Evolutionary conservation across 495 filamentous ascomycete genomes (phyloP).

Genomic region (Sporormia fimetaria): DNA sequence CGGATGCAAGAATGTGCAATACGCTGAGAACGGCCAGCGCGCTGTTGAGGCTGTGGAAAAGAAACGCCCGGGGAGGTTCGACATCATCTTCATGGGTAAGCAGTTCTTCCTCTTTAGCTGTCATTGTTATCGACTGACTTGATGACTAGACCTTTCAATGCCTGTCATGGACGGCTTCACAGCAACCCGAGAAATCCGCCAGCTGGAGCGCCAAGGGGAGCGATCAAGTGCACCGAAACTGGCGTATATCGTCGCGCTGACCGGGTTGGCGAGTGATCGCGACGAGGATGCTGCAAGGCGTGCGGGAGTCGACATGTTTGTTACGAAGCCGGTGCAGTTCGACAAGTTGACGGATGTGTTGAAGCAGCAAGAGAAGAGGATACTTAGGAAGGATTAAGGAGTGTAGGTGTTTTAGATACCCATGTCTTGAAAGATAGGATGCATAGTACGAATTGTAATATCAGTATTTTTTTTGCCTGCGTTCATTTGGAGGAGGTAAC

Average conservation of each 20-base stretch:
- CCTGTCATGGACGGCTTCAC: conserved; percentile 9
- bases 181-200: conserved; percentile 6
- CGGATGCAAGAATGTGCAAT: too few relatives aligned
- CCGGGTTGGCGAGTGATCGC: conserved; percentile 1
- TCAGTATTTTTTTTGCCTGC: too few relatives aligned
- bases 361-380: not conserved
- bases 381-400: not conserved
- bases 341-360: not conserved
- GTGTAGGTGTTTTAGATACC: too few relatives aligned
- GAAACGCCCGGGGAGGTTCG: too few relatives aligned
- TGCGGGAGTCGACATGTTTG: conserved; percentile 4
- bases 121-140: too few relatives aligned
- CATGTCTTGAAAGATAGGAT: too few relatives aligned
- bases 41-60: too few relatives aligned
- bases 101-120: too few relatives aligned
- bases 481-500: too few relatives aligned
- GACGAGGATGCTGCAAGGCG: conserved; percentile 1
- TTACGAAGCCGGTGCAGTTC: conserved; percentile 6
- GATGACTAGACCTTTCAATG: conserved; percentile 29
- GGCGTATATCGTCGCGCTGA: conserved; percentile 6
- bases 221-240: not conserved
- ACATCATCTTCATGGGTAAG: conserved; percentile 24
- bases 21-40: too few relatives aligned
- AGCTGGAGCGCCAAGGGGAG: not conserved
- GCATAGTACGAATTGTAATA: too few relatives aligned